phyloP scores from a whole-genome alignment of 345 rosid species.

The Gossypium rotundifolium region DNA sequence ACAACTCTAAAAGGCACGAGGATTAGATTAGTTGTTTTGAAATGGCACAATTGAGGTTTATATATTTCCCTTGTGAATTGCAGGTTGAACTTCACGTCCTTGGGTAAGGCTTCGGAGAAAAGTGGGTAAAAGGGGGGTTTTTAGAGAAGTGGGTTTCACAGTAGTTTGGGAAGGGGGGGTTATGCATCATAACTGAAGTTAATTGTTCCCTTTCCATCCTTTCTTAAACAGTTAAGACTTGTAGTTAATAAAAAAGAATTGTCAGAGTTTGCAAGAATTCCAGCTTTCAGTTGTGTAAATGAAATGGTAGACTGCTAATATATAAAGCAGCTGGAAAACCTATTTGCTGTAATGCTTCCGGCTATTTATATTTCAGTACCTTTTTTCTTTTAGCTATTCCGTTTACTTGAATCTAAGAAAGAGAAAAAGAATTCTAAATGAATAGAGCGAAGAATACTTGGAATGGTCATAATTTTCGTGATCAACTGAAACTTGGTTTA shows the following conservation, averaged over 20 bases:
- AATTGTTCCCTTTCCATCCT: neutral
- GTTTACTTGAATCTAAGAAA: too few relatives aligned
- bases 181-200: neutral
- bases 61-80: neutral
- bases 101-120: constrained; percentile 49
- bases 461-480: too few relatives aligned
- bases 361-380: neutral
- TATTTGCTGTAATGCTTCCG: neutral
- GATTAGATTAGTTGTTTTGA: neutral
- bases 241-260: neutral
- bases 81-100: constrained; percentile 81
- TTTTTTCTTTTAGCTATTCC: too few relatives aligned
- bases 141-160: neutral
- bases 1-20: too few relatives aligned
- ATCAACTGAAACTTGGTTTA: too few relatives aligned
- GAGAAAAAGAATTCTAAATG: too few relatives aligned
- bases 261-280: neutral
- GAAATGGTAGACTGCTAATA: neutral
- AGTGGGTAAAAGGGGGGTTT: constrained; percentile 11
- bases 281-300: neutral
- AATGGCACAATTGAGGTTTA: neutral
- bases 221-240: too few relatives aligned
- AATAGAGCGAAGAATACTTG: too few relatives aligned
- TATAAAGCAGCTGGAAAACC: neutral
- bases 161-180: neutral